A percentile compares a stretch with the other conserved stretches of the same genome.
phyloP scores from a whole-genome alignment of 768 basidiomycete species.

The Rhizopogon rudus region DNA sequence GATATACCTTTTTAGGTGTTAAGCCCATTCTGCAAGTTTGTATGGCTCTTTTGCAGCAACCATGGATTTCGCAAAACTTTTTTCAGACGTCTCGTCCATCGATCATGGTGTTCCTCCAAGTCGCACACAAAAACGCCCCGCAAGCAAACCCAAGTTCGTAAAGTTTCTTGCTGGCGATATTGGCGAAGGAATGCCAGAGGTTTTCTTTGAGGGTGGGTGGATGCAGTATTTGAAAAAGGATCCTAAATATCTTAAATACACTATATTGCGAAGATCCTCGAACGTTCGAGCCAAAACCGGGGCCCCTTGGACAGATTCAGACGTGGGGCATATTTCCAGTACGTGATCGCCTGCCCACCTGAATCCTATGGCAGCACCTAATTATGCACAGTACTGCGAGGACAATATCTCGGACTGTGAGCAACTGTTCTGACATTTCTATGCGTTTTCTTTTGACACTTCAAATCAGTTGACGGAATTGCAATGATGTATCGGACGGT shows the following conservation, averaged over 20 bases:
- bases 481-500: conserved; percentile 8
- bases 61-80: not conserved
- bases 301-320: conserved; percentile 23
- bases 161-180: conserved; percentile 20
- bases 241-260: conserved; percentile 1
- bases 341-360: not conserved
- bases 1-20: not conserved
- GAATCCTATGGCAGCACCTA: not conserved
- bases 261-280: conserved; percentile 4
- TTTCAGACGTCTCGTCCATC: not conserved
- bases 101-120: not conserved
- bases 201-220: conserved; percentile 22
- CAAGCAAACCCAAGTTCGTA: conserved; percentile 8
- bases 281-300: conserved; percentile 7
- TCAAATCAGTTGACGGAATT: conserved; percentile 4
- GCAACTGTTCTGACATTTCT: not conserved
- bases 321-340: conserved; percentile 27
- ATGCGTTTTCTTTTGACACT: conserved; percentile 4
- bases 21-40: not conserved
- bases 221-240: not conserved
- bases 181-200: conserved; percentile 19
- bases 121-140: not conserved
- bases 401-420: conserved; percentile 15
- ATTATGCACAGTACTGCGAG: conserved; percentile 13
- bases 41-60: not conserved